phyloP scores from a whole-genome alignment of 371 early-diverging fungal species.

The Circinella minor region DNA sequence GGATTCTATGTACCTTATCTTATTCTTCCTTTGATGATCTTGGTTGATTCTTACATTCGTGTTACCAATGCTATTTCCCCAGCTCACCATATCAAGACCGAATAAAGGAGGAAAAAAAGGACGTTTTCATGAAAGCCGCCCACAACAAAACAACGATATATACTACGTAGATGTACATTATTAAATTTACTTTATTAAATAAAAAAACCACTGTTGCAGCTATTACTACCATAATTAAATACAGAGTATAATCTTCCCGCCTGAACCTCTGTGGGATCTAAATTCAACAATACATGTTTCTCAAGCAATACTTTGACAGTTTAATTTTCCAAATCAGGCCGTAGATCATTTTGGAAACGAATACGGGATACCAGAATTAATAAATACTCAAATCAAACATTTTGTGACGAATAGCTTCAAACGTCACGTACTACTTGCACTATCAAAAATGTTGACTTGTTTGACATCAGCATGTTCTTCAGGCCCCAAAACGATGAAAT shows the following conservation, averaged over 20 bases:
- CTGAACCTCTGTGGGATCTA: too few relatives aligned
- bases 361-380: conserved; percentile 13
- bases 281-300: conserved; percentile 35
- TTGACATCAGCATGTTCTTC: conserved; percentile 24
- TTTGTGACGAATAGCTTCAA: conserved; percentile 4
- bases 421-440: conserved; percentile 10
- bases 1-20: conserved; percentile 65
- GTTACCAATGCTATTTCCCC: conserved; percentile 17
- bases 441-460: conserved; percentile 17
- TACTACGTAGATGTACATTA: too few relatives aligned
- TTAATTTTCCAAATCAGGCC: conserved; percentile 7
- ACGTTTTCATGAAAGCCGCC: background rate
- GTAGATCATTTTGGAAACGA: conserved; percentile 2
- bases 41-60: conserved; percentile 45
- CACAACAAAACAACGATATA: too few relatives aligned
- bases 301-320: conserved; percentile 16
- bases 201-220: background rate
- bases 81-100: conserved; percentile 7
- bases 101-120: background rate
- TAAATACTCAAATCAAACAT: conserved; percentile 23
- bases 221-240: background rate
- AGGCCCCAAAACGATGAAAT: conserved; percentile 49
- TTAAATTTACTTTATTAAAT: background rate
- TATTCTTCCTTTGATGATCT: conserved; percentile 56
- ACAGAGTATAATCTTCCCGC: conserved; percentile 58